Percentiles rank a stretch among this genome's conserved stretches.
Conservation (phyloP, 179 eudicot species). For the Amaranthus tricolor region DNA sequence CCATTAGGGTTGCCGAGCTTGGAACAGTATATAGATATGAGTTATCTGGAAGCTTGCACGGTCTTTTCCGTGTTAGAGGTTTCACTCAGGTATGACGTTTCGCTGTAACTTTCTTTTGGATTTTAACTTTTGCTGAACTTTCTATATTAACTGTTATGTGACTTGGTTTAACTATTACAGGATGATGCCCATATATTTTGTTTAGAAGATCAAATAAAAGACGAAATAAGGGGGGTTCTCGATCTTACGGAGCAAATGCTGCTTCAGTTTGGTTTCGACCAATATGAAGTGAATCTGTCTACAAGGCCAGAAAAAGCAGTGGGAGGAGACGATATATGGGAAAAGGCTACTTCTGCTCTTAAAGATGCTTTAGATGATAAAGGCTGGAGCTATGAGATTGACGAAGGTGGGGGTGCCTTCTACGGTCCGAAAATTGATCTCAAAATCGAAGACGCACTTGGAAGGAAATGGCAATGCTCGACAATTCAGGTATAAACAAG, state of each 20-base stretch:
- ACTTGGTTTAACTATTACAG: constrained; percentile 35
- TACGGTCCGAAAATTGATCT: constrained; percentile 99
- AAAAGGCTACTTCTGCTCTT: constrained; percentile 82
- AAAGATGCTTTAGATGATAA: constrained; percentile 88
- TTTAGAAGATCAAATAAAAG: constrained; percentile 88
- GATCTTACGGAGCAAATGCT: constrained; percentile 89
- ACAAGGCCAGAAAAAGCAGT: constrained; percentile 94
- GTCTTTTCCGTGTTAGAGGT: constrained; percentile 98
- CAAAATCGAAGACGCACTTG: constrained; percentile 98
- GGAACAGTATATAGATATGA: constrained; percentile 98
- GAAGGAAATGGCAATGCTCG: constrained; percentile 99
- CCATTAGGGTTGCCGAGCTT: constrained; percentile 91
- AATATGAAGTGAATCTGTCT: constrained; percentile 92
- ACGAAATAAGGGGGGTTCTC: constrained; percentile 90
- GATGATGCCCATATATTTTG: constrained; percentile 99
- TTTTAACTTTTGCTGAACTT: not conserved
- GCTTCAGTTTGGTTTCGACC: constrained; percentile 84
- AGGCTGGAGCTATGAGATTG: constrained; percentile 91
- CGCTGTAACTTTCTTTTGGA: not conserved
- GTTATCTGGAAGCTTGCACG: constrained; percentile 92
- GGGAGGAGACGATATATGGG: constrained; percentile 97
- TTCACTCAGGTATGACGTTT: constrained; percentile 75
- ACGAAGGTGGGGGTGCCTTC: constrained; percentile 98
- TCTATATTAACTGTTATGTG: not conserved
- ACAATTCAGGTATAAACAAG: constrained; percentile 65